Base-by-base conservation (phyloP, 441 rosid genomes). In the Corymbia calophylla region DNA sequence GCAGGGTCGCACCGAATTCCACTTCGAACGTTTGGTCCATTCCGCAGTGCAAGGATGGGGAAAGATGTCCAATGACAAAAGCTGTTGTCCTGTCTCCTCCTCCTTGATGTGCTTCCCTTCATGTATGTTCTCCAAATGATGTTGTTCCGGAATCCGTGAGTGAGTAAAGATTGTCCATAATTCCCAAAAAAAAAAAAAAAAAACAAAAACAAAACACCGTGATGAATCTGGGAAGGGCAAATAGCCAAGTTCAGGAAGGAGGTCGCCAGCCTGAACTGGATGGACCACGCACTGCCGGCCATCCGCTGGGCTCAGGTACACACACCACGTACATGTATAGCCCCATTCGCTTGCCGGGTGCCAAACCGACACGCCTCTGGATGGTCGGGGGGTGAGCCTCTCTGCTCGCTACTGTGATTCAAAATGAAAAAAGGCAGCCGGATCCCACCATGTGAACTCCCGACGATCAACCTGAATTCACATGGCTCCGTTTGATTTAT, bases 301-400 rank as follows among this genome's bases (percentile, higher is more conserved):
- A 93, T 97, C 86, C 91, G 90, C 93, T 97, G 96, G 97, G 98
- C 93, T 86, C 97, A 97, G 94, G 95, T 93, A 90, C 47, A 1
- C 4, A 12, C 39, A 35, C 84, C 84, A 14, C 13, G 39, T 2
- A 35, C 39, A 29, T 27, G 3, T 3, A 44, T 23, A 6, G 18
- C 7, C 18, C 51, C 84, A 23, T 77, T 77, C 51, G 6, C 51
- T 17, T 44, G 8, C 17, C 18, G 18, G 51, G 17, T 35, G 84
- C 49, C 25, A n/a, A 44, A 23, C 77, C 44, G 77, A 39, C 39
- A 6, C 2, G 77, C 77, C 23, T 66, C 77, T 31, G 3, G 6
- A 66, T 16, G 19, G 84, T n/a, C 23, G 51, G 17, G 27, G 39
- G 39, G 51, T 35, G 39, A 35, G 39, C 39, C 39, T 35, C 39